Percentiles rank a stretch among this genome's conserved stretches.
Evolutionary conservation across 2,329 filamentous ascomycete species (phyloP).

Genomic region (Ceratocystis eucalypticola): DNA sequence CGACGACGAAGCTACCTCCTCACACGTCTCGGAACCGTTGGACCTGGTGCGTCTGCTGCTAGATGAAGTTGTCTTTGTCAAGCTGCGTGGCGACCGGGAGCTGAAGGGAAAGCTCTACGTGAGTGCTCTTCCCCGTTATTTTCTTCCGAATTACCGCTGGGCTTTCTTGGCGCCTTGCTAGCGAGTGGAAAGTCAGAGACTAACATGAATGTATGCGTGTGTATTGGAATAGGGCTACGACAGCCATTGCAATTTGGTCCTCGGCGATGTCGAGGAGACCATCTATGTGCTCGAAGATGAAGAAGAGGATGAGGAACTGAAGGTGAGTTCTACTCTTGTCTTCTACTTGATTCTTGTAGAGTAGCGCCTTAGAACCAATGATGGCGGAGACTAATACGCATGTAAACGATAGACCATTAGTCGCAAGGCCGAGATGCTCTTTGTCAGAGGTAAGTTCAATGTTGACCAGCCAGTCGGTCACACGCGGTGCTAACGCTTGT

Average conservation of each 20-base stretch:
- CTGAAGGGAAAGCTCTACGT: slow-evolving; percentile 92
- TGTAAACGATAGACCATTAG: slow-evolving; percentile 56
- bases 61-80: slow-evolving; percentile 94
- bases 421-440: slow-evolving; percentile 97
- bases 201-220: neutral
- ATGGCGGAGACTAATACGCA: neutral
- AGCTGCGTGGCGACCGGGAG: slow-evolving; percentile 88
- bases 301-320: slow-evolving; percentile 44
- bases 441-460: slow-evolving; percentile 71
- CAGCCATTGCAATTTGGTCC: slow-evolving; percentile 91
- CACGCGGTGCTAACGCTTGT: neutral
- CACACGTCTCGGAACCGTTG: slow-evolving; percentile 73
- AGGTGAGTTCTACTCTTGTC: slow-evolving; percentile 36
- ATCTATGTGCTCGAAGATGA: slow-evolving; percentile 58
- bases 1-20: slow-evolving; percentile 51
- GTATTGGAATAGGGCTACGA: slow-evolving; percentile 67
- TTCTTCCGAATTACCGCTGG: neutral
- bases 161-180: neutral
- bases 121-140: slow-evolving; percentile 26
- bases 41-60: slow-evolving; percentile 89
- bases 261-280: slow-evolving; percentile 94
- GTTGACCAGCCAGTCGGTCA: neutral
- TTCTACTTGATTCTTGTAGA: too few species aligned
- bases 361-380: too few species aligned
- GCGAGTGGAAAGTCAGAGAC: neutral